Evolutionary conservation across 2,329 filamentous ascomycete species (phyloP), one percentile per base, ranked within the genome.

Genomic region (Grosmannia serpens): DNA sequence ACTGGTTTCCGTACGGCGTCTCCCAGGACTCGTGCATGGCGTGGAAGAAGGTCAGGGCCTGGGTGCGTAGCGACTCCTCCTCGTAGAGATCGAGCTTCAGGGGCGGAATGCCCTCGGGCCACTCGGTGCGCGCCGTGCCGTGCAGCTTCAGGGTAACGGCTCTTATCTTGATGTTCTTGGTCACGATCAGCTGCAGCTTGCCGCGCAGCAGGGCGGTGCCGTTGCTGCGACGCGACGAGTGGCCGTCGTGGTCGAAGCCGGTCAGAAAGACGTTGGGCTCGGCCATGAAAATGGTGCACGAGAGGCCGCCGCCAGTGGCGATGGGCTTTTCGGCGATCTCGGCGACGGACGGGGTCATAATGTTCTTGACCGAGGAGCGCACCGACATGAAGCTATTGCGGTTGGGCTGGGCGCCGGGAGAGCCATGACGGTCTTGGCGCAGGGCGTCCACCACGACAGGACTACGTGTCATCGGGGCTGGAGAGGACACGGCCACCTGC

Each of bases 31-130:
- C 77, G 62, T 84, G 80, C 67, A 80, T 75, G 53, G 88, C 87
- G 67, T 96, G 95, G 77, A 96, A 99, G 69, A 97, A 97, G 0
- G 87, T 92, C 73, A 90, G 85, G 22, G 85, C 92, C 67, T 96
- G 91, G 47, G 88, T 92, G 71, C 95, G 86, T 60, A 97, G 79
- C 4, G 85, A 89, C 64, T 94, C 88, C 62, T 89, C 88, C 68
- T 97, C 91, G 66, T 84, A 87, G 57, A 89, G 84, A 47, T 95
- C 88, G 1, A 86, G 80, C 70, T 95, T 96, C 59, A 86, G 80
- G 0, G 91, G 91, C 3, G 94, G 92, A 33, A 97, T 94, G 55
- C 91, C 90, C 75, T 97, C 94, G 20, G 94, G 92, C 94, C 94
- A 99, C 68, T 96, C 91, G 1, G 94, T 97, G 63, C 87, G 83